Base-by-base conservation (phyloP, 1,284 basidiomycete genomes). In the Omphalotus olearius region DNA sequence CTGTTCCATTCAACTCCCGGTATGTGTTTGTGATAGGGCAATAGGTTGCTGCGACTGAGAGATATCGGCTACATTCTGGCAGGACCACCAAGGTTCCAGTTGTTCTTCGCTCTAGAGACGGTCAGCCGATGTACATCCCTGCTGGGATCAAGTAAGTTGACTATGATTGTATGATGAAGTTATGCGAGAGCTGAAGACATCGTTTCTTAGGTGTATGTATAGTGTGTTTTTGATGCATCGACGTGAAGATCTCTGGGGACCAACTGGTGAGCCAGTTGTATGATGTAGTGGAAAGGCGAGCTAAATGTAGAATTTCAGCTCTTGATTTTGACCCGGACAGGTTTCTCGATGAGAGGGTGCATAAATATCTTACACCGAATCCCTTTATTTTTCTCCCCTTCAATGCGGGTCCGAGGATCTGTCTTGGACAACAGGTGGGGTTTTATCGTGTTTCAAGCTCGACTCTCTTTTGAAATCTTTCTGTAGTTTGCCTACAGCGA, bases 321-420 rank as follows among this genome's bases (percentile, higher is more conserved):
- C 61, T 71, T 14, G 60, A 71, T 50, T 85, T 83, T 56, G 80
- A 83, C 55, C 83, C 82, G 0, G 77, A 82, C 55, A 68, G 82
- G 3, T 83, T 80, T 69, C 57, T 83, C 35, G 80, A 83, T 61
- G 69, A 75, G 11, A 66, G 80, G 26, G 47, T 78, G 4, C 66
- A 69, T 28, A 76, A 73, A 54, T 80, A 80, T 54, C 66, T 79
- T 11, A 72, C 69, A 0, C 69, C 72, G 1, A 82, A 83, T 57
- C 81, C 81, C 3, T 80, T 74, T 64, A 79, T 82, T 45, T 83
- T 82, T 66, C 62, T 78, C 1, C 80, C 82, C 1, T 83, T 83
- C 71, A 81, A 81, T 58, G 79, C 74, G 0, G 79, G 79, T 1
- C 76, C 26, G 20, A 33, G 33, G 10, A 13, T 23, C n/a, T 43